phyloP scores from a whole-genome alignment of 2,329 filamentous ascomycete species.

The Monosporascus ibericus region DNA sequence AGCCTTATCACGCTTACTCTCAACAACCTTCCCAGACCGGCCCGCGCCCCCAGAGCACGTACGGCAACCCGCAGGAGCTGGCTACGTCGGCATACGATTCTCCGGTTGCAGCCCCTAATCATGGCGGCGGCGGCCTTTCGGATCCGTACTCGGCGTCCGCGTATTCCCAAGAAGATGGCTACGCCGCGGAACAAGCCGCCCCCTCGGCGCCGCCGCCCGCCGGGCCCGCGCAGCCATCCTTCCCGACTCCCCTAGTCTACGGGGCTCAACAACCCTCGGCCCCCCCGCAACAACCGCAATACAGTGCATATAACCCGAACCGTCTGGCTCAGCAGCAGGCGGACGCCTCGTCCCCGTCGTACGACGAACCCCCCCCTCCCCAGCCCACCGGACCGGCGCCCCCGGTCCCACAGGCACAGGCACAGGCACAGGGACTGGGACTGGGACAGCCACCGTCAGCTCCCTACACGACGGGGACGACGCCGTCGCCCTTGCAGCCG shows the following conservation, averaged over 20 bases:
- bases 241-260: constrained; percentile 19
- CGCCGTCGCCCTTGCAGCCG: constrained; percentile 39
- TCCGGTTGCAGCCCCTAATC: constrained; percentile 52
- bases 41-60: constrained; percentile 60
- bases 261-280: constrained; percentile 14
- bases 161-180: constrained; percentile 43
- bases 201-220: constrained; percentile 23
- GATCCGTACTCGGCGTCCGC: constrained; percentile 40
- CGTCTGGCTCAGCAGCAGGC: constrained; percentile 20
- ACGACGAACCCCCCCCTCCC: constrained; percentile 19
- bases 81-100: constrained; percentile 74
- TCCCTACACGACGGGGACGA: constrained; percentile 23
- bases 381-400: constrained; percentile 33
- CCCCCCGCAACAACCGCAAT: constrained; percentile 27
- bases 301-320: constrained; percentile 26
- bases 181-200: constrained; percentile 21
- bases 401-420: constrained; percentile 32
- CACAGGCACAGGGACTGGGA: constrained; percentile 1
- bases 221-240: constrained; percentile 15
- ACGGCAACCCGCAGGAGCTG: constrained; percentile 69
- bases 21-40: constrained; percentile 36
- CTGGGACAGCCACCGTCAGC: no score
- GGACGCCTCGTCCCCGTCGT: constrained; percentile 22
- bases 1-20: constrained; percentile 43
- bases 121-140: constrained; percentile 26